Evolutionary conservation across 2,329 filamentous ascomycete species (phyloP), one percentile per base, ranked within the genome.

Genomic region (Penicillium sp.): DNA sequence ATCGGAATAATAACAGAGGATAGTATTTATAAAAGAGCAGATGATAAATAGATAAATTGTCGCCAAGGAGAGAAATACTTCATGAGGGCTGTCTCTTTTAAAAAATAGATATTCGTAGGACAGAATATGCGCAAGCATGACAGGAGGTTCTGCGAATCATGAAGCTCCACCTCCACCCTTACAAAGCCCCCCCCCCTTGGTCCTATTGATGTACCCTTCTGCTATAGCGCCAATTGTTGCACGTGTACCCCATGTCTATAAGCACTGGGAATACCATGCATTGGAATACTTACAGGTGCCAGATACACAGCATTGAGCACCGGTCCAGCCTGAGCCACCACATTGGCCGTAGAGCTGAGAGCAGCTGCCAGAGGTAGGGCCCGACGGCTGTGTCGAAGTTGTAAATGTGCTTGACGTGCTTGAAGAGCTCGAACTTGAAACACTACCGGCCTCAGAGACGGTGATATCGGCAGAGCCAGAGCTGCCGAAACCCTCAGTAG

Each of bases 381-480:
- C 4, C n/a, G 50, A 38, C 50, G 50, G 24, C 19, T 7, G n/a
- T n/a, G 28, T 53, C 28, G 50, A 35, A 17, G 50, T 38, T 9
- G 50, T 53, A 35, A 33, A 33, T 37, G 50, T 22, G 35, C 50
- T 35, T 19, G 50, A 38, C 19, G n/a, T 35, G 28, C 28, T 24
- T 33, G 17, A 24, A 24, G 50, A 53, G 30, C 50, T 35, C n/a
- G 50, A 35, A 35, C 17, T 9, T 17, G 50, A 38, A 35, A 30
- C 12, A 38, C 49, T 38, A n/a, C 26, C 6, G 13, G 33, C 50
- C 53, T 44, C 53, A 22, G 53, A 55, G 53, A 55, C 53, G 15
- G 53, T 55, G 53, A 55, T 55, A 24, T 26, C 24, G 53, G 53
- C 53, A 40, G 53, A 55, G 30, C 53, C 53, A 30, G 35, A 40